Evolutionary conservation across 371 early-diverging fungal species (phyloP).

Genomic region (Syncephalastrum contaminatum): DNA sequence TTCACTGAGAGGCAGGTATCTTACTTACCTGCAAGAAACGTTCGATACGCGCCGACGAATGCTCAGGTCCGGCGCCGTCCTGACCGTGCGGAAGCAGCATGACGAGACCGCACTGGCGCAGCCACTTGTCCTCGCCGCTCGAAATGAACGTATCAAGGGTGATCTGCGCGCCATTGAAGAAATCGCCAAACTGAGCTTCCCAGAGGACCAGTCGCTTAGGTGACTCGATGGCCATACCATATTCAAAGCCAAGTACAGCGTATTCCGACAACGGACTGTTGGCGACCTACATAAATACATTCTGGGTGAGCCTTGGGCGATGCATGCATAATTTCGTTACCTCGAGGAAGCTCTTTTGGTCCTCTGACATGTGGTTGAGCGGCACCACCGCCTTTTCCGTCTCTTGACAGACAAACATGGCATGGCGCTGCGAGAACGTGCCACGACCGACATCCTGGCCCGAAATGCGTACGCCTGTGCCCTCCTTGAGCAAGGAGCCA

Average conservation of each 20-base stretch:
- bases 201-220: slow-evolving; percentile 86
- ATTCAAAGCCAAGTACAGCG: slow-evolving; percentile 95
- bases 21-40: slow-evolving; percentile 88
- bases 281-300: slow-evolving; percentile 65
- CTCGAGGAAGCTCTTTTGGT: slow-evolving; percentile 61
- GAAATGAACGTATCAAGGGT: slow-evolving; percentile 91
- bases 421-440: slow-evolving; percentile 96
- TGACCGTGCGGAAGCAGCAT: slow-evolving; percentile 96
- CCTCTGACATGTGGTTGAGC: slow-evolving; percentile 65
- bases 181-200: slow-evolving; percentile 99
- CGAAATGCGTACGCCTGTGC: slow-evolving; percentile 85
- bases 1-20: no score
- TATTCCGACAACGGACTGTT: slow-evolving; percentile 90
- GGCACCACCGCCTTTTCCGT: slow-evolving; percentile 79
- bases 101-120: slow-evolving; percentile 85
- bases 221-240: slow-evolving; percentile 87
- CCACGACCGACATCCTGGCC: slow-evolving; percentile 98
- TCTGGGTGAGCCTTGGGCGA: background rate
- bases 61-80: slow-evolving; percentile 97
- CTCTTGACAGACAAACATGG: slow-evolving; percentile 84
- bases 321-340: slow-evolving; percentile 49
- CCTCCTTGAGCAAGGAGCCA: slow-evolving; percentile 84
- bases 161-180: slow-evolving; percentile 95
- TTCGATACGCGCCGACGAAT: slow-evolving; percentile 87
- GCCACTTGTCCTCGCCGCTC: slow-evolving; percentile 93